A percentile compares a stretch with the other conserved stretches of the same genome.
These are phyloP conservation scores for Neodidymelliopsis sp. DNA, from an alignment of 2,329 filamentous ascomycete genomes.

Conservation along the genomic window DNA sequence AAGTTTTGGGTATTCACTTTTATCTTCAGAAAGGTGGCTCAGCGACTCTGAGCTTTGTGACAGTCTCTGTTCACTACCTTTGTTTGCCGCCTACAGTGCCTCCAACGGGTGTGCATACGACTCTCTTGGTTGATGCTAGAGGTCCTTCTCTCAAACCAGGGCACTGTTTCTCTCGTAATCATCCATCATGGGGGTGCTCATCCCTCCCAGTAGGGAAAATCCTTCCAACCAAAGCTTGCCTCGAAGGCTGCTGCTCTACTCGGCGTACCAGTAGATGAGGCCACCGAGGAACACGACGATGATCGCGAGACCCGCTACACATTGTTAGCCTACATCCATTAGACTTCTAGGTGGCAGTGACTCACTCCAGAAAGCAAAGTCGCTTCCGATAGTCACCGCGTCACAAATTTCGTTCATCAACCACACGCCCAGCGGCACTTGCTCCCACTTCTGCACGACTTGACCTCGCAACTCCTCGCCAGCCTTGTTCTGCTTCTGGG, in stretches of 20 bases:
- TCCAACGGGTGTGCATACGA: neutral
- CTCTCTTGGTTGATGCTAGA: neutral
- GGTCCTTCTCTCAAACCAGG: no score
- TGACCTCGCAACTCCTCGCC: no score
- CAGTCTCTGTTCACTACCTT: neutral
- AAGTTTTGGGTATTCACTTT: no score
- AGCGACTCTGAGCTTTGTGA: neutral
- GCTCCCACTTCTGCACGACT: neutral
- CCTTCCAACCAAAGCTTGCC: no score
- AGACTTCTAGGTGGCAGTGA: neutral
- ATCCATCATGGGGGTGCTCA: neutral
- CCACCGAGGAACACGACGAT: neutral
- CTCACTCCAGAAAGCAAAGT: conserved; percentile 7
- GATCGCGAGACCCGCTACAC: neutral
- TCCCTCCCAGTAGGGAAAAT: no score
- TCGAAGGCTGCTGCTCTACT: no score
- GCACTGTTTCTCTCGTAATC: no score
- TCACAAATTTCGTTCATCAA: conserved; percentile 9
- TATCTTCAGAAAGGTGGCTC: no score
- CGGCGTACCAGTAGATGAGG: neutral
- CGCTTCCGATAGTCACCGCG: conserved; percentile 2
- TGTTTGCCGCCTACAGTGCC: conserved; percentile 1
- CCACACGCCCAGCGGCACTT: neutral
- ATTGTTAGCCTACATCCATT: neutral
- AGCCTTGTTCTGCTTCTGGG: no score